phyloP scores from a whole-genome alignment of 2,329 filamentous ascomycete species.

The Trichoderma sp. region DNA sequence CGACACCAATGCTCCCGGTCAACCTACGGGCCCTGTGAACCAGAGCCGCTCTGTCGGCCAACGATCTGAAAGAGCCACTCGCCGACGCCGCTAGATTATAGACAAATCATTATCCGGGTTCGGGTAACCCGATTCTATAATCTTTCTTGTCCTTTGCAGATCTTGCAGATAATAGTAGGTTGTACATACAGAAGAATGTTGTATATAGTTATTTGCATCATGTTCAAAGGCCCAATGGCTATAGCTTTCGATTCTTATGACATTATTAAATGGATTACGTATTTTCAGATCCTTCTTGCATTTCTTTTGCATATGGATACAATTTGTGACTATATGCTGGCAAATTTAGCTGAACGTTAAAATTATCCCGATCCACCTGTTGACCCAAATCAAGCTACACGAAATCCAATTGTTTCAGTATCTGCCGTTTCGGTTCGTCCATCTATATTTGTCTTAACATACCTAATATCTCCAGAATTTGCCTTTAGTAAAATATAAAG shows the following conservation, averaged over 20 bases:
- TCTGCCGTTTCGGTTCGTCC: no score
- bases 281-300: background rate
- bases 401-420: no score
- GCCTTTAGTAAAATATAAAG: no score
- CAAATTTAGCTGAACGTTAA: no score
- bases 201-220: background rate
- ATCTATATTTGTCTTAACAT: no score
- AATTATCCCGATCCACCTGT: no score
- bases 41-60: background rate
- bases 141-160: background rate
- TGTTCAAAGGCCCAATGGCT: background rate
- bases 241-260: background rate
- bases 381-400: no score
- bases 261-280: background rate
- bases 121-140: background rate
- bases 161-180: background rate
- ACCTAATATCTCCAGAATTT: no score
- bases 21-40: constrained; percentile 7
- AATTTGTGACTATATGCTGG: no score
- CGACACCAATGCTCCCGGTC: constrained; percentile 16
- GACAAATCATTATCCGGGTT: no score
- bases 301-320: background rate
- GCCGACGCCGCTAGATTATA: background rate
- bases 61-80: background rate
- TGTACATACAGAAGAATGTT: background rate